Conservation (phyloP, 2,329 filamentous ascomycete genomes). For the Sporothrix protearum region DNA sequence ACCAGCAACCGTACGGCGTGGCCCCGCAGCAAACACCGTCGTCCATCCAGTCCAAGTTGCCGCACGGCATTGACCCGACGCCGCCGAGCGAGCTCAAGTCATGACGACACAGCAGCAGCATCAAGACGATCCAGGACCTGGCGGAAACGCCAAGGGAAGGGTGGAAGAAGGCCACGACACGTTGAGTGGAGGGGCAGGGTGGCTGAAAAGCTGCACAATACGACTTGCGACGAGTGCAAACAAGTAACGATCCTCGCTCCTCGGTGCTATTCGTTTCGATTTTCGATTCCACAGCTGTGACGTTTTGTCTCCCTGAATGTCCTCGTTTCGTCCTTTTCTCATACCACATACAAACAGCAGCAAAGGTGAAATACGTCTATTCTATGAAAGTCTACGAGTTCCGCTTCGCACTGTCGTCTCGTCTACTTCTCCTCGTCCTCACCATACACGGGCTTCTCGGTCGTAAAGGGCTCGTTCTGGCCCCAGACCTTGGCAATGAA, state of each 20-base stretch:
- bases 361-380: background rate
- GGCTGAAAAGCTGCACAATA: background rate
- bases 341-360: too few species aligned
- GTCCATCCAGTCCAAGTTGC: background rate
- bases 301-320: background rate
- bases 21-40: background rate
- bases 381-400: background rate
- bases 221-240: background rate
- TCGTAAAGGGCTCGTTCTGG: constrained; percentile 27
- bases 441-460: constrained; percentile 23
- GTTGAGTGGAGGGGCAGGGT: background rate
- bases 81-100: background rate
- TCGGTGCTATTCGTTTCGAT: background rate
- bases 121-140: background rate
- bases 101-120: background rate
- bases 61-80: background rate
- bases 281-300: background rate
- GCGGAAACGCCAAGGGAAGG: background rate
- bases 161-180: background rate
- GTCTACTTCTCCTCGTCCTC: constrained; percentile 28
- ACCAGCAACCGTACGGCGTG: background rate
- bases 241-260: background rate
- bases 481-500: constrained; percentile 33
- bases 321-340: too few species aligned
- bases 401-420: background rate